Conservation (phyloP, 805 yeast species). For the Hanseniaspora guilliermondii region DNA sequence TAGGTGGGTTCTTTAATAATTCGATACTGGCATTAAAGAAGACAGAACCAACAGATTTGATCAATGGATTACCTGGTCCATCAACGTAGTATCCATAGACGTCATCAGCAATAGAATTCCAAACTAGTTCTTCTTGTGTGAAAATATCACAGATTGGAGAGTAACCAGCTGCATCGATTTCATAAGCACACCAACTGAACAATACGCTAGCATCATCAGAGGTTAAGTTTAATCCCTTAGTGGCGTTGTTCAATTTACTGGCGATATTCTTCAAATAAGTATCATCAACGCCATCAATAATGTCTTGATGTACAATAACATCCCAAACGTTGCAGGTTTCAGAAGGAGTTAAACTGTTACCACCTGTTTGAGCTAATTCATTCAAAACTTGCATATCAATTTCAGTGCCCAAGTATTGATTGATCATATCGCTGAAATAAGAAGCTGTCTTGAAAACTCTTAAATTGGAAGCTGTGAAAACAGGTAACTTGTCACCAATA, state of each 20-base stretch:
- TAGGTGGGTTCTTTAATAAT: slow-evolving; percentile 37
- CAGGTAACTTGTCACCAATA: slow-evolving; percentile 31
- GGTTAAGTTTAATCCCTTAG: slow-evolving; percentile 44
- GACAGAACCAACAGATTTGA: slow-evolving; percentile 49
- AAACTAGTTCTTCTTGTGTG: slow-evolving; percentile 55
- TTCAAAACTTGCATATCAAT: slow-evolving; percentile 29
- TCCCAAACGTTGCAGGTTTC: slow-evolving; percentile 33
- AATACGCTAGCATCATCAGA: slow-evolving; percentile 40
- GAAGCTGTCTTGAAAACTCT: slow-evolving; percentile 39
- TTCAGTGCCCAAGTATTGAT: slow-evolving; percentile 32
- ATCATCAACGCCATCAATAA: slow-evolving; percentile 18
- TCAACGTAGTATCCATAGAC: slow-evolving; percentile 46
- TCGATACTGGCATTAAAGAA: slow-evolving; percentile 41
- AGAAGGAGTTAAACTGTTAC: slow-evolving; percentile 39
- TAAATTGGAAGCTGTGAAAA: slow-evolving; percentile 39
- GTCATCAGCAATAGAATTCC: slow-evolving; percentile 49
- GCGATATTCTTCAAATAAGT: slow-evolving; percentile 42
- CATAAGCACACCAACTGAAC: slow-evolving; percentile 61
- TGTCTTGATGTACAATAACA: slow-evolving; percentile 17
- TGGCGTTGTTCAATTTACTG: slow-evolving; percentile 40
- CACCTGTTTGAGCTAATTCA: slow-evolving; percentile 36
- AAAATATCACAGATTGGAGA: slow-evolving; percentile 61
- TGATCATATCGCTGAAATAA: slow-evolving; percentile 39
- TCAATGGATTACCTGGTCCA: slow-evolving; percentile 51
- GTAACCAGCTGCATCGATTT: slow-evolving; percentile 54